Evolutionary conservation across 495 filamentous ascomycete genomes (phyloP).

Genomic region (Aspergillus saccharolyticus): DNA sequence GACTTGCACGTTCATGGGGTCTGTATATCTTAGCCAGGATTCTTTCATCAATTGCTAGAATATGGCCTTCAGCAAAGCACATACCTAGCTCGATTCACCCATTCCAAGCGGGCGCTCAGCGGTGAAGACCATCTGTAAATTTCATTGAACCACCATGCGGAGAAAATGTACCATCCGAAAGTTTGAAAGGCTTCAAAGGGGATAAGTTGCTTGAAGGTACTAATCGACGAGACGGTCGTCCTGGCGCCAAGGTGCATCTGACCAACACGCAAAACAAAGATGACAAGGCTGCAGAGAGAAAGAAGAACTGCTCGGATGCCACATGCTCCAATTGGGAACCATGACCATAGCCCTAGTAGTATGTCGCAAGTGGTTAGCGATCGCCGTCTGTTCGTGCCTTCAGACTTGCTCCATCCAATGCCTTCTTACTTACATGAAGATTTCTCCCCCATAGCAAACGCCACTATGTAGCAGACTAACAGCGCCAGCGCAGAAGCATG

Average conservation of each 20-base stretch:
- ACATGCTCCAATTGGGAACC: slow-evolving; percentile 75
- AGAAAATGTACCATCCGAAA: slow-evolving; percentile 65
- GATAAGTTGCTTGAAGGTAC: slow-evolving; percentile 54
- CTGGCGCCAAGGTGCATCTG: slow-evolving; percentile 69
- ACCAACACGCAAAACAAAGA: slow-evolving; percentile 80
- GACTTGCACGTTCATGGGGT: slow-evolving; percentile 61
- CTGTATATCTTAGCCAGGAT: no score
- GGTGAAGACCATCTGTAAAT: slow-evolving; percentile 74
- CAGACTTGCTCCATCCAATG: not conserved
- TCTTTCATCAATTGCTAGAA: no score
- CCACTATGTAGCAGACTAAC: slow-evolving; percentile 66
- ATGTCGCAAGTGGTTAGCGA: slow-evolving; percentile 9
- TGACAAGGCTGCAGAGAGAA: slow-evolving; percentile 59
- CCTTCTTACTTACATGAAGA: slow-evolving; percentile 53
- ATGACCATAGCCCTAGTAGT: slow-evolving; percentile 68
- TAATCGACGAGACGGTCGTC: slow-evolving; percentile 61
- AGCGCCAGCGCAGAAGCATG: slow-evolving; percentile 62
- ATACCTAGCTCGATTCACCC: slow-evolving; percentile 62
- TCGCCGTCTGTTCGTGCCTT: not conserved
- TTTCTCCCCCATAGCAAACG: slow-evolving; percentile 66
- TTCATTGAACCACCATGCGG: slow-evolving; percentile 75
- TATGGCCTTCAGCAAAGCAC: slow-evolving; percentile 13
- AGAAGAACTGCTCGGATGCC: slow-evolving; percentile 68
- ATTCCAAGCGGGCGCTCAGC: slow-evolving; percentile 59
- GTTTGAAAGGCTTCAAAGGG: slow-evolving; percentile 61